phyloP scores from a whole-genome alignment of 371 early-diverging fungal species.

The Coemansia sp. region DNA sequence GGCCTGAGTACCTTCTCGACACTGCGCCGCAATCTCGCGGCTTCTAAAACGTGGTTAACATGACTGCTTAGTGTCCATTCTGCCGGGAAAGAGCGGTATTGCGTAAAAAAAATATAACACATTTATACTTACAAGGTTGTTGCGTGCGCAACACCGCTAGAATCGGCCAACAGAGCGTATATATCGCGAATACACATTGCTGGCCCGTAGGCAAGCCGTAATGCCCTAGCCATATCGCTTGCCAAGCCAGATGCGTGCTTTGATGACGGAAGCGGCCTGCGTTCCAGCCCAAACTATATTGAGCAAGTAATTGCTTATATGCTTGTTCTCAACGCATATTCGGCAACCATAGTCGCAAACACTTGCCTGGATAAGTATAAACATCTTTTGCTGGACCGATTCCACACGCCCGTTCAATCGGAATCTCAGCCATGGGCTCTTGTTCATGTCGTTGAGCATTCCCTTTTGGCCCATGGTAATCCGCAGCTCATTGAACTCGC shows the following conservation, averaged over 20 bases:
- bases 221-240: slow-evolving; percentile 22
- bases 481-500: slow-evolving; percentile 20
- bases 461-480: slow-evolving; percentile 36
- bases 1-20: slow-evolving; percentile 20
- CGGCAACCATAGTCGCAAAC: not conserved
- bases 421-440: slow-evolving; percentile 6
- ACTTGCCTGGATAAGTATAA: slow-evolving; percentile 35
- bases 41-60: slow-evolving; percentile 1
- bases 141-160: slow-evolving; percentile 8
- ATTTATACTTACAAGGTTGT: slow-evolving; percentile 19
- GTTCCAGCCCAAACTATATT: slow-evolving; percentile 27
- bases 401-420: slow-evolving; percentile 8
- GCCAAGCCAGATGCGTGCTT: slow-evolving; percentile 19
- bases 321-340: too few species aligned
- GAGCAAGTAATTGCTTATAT: not conserved
- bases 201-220: slow-evolving; percentile 15
- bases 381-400: slow-evolving; percentile 17
- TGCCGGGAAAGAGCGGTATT: too few species aligned
- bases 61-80: not conserved
- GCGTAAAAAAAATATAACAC: too few species aligned
- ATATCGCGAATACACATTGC: slow-evolving; percentile 30
- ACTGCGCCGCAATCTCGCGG: slow-evolving; percentile 28
- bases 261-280: slow-evolving; percentile 18
- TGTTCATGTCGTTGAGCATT: slow-evolving; percentile 32
- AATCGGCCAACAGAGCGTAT: slow-evolving; percentile 10